Conservation (phyloP, 371 early-diverging fungal species). For the Rhizopus microsporus region DNA sequence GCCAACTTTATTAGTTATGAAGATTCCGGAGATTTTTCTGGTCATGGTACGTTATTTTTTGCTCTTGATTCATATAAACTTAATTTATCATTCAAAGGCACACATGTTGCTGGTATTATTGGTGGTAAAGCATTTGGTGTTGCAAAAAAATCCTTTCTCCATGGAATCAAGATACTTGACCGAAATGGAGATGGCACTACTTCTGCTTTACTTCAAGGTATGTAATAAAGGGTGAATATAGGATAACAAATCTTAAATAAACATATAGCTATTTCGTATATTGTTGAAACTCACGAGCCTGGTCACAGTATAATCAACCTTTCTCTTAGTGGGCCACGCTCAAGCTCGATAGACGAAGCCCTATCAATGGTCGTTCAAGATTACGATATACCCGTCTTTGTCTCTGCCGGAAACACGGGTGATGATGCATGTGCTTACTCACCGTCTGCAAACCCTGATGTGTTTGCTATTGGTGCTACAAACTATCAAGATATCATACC, state of each 20-base stretch:
- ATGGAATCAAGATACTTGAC: constrained; percentile 70
- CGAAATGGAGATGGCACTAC: constrained; percentile 51
- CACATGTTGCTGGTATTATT: constrained; percentile 73
- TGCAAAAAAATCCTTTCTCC: constrained; percentile 60
- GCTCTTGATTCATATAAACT: background rate
- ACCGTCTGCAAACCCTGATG: constrained; percentile 62
- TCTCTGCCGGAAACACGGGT: constrained; percentile 75
- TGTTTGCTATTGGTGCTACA: constrained; percentile 71
- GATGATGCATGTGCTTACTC: constrained; percentile 70
- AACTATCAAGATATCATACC: constrained; percentile 47
- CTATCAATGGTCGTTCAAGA: constrained; percentile 51
- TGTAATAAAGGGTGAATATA: background rate
- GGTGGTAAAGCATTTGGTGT: constrained; percentile 65
- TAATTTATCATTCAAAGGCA: constrained; percentile 44
- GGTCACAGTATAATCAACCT: constrained; percentile 53
- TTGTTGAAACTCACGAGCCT: constrained; percentile 27
- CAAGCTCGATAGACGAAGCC: constrained; percentile 32
- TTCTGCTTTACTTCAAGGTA: constrained; percentile 30
- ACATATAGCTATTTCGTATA: constrained; percentile 24
- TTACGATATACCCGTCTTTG: constrained; percentile 45
- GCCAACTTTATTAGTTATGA: constrained; percentile 59
- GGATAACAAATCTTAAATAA: background rate
- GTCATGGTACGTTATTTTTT: constrained; percentile 45
- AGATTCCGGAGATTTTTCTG: constrained; percentile 42
- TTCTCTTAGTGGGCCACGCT: constrained; percentile 59